Conservation (phyloP, 306 rosid species). For the Quercus alba region DNA sequence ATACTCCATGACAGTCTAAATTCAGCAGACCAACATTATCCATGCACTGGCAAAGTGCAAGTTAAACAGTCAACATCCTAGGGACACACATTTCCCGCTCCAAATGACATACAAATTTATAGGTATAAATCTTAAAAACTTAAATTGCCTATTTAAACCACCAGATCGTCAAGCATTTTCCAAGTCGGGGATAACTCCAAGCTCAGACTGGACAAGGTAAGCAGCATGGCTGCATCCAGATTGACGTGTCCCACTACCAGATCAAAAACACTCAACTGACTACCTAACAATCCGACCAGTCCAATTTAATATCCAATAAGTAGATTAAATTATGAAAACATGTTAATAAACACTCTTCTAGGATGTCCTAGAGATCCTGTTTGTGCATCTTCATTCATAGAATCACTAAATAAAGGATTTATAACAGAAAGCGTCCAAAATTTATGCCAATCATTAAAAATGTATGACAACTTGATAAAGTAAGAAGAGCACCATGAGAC, state of each 20-base stretch:
- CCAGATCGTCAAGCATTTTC: neutral
- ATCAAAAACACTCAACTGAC: neutral
- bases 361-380: neutral
- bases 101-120: neutral
- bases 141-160: neutral
- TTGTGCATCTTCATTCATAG: neutral
- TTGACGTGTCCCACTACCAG: neutral
- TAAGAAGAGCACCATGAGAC: neutral
- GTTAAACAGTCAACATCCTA: no score
- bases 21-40: neutral
- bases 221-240: neutral
- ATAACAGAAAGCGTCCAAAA: neutral
- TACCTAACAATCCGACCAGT: neutral
- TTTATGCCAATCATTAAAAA: neutral
- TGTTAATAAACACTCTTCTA: neutral
- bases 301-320: neutral
- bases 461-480: neutral
- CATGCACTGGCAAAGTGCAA: no score
- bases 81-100: neutral
- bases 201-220: neutral
- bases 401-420: neutral
- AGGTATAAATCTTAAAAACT: neutral
- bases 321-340: neutral
- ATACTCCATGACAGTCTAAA: neutral
- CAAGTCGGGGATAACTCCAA: neutral